These are phyloP conservation scores for Cryptosporidium parvum DNA, from an alignment of 169 alveolate genomes.

Conservation along the genomic window DNA sequence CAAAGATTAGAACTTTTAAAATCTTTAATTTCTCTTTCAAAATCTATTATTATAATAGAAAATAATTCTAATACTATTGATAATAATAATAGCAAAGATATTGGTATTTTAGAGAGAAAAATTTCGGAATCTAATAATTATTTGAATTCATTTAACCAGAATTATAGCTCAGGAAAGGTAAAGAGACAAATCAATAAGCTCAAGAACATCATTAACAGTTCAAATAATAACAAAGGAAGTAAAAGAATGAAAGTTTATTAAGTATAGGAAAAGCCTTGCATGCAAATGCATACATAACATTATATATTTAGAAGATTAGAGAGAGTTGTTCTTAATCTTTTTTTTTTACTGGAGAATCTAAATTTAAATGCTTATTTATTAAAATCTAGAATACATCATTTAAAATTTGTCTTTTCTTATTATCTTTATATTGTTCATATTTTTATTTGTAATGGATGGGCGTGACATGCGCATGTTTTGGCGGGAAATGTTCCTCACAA, in stretches of 20 bases:
- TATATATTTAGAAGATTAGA: not conserved
- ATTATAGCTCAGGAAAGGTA: constrained; percentile 40
- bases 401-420: not conserved
- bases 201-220: constrained; percentile 25
- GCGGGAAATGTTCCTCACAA: not conserved
- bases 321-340: not conserved
- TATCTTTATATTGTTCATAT: too few relatives aligned
- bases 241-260: constrained; percentile 6
- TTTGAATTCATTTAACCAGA: constrained; percentile 16
- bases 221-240: constrained; percentile 1
- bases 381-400: not conserved
- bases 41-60: constrained; percentile 1
- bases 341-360: not conserved
- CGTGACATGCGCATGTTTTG: not conserved
- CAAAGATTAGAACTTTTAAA: constrained; percentile 44
- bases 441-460: not conserved
- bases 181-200: constrained; percentile 63
- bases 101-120: not conserved
- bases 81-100: too few relatives aligned
- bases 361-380: too few relatives aligned
- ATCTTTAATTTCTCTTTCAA: constrained; percentile 29
- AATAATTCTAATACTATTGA: not conserved
- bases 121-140: constrained; percentile 22
- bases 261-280: not conserved
- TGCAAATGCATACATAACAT: not conserved